Evolutionary conservation across 192 early-diverging fungal species (phyloP).

Genomic region (Coemansia sp.): DNA sequence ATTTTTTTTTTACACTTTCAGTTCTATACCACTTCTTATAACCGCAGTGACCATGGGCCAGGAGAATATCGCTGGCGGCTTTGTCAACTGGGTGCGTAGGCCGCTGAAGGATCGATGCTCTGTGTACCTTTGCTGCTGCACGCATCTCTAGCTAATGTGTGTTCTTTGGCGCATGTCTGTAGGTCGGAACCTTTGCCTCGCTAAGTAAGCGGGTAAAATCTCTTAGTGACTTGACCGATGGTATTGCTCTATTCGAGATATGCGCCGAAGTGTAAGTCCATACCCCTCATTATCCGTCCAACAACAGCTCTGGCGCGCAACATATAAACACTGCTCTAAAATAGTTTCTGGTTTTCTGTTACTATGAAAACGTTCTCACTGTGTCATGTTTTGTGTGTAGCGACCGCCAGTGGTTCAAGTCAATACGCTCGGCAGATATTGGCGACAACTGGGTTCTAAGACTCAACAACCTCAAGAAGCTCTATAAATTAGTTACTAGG

Average conservation of each 20-base stretch:
- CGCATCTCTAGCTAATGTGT: conserved; percentile 11
- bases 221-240: conserved; percentile 71
- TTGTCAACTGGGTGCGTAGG: conserved; percentile 51
- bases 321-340: neutral
- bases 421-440: conserved; percentile 63
- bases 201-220: conserved; percentile 40
- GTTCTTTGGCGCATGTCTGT: conserved; percentile 2
- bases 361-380: neutral
- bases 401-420: conserved; percentile 90
- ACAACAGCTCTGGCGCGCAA: neutral
- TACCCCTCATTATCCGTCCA: neutral
- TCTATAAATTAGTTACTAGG: conserved; percentile 76
- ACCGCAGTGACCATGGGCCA: conserved; percentile 27
- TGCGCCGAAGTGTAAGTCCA: conserved; percentile 76
- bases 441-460: conserved; percentile 95
- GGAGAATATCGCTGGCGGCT: conserved; percentile 49
- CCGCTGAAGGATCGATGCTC: neutral
- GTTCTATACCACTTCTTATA: neutral
- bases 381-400: conserved; percentile 46
- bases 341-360: neutral
- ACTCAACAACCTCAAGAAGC: conserved; percentile 89
- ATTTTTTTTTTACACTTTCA: neutral
- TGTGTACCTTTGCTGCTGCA: neutral
- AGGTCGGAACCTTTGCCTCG: conserved; percentile 46
- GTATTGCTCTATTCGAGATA: conserved; percentile 78